These are phyloP conservation scores for Thalassiosira exigua DNA, from an alignment of 352 stramenopile genomes.

Conservation along the genomic window DNA sequence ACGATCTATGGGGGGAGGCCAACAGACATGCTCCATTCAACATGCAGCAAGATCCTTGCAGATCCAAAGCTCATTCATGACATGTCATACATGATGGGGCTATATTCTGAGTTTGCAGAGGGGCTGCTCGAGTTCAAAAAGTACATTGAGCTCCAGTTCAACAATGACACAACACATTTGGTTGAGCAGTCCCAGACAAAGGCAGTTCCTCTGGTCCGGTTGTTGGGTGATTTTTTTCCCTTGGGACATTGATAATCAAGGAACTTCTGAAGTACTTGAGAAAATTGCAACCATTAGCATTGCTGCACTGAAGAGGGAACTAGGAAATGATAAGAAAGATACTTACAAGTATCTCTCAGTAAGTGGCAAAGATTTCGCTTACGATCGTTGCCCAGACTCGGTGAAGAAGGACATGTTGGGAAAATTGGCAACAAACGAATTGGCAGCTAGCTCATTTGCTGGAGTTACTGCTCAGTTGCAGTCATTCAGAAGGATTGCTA, in stretches of 20 bases:
- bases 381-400: constrained; percentile 15
- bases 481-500: constrained; percentile 18
- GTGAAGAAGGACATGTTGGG: constrained; percentile 26
- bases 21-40: constrained; percentile 18
- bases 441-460: constrained; percentile 27
- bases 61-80: constrained; percentile 32
- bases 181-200: neutral
- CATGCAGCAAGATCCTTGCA: constrained; percentile 6
- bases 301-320: constrained; percentile 4
- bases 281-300: no score
- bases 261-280: neutral
- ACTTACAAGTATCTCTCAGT: constrained; percentile 30
- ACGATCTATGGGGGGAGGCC: constrained; percentile 20
- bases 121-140: constrained; percentile 12
- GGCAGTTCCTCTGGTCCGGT: neutral
- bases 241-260: neutral
- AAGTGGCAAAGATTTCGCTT: constrained; percentile 14
- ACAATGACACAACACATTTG: neutral
- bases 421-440: constrained; percentile 27
- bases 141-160: constrained; percentile 9
- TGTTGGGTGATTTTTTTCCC: neutral
- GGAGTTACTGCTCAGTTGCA: constrained; percentile 29
- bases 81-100: constrained; percentile 33
- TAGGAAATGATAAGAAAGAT: constrained; percentile 12
- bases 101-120: constrained; percentile 3